phyloP scores from a whole-genome alignment of 2,329 filamentous ascomycete genomes.

The Helicocarpus griseus region DNA sequence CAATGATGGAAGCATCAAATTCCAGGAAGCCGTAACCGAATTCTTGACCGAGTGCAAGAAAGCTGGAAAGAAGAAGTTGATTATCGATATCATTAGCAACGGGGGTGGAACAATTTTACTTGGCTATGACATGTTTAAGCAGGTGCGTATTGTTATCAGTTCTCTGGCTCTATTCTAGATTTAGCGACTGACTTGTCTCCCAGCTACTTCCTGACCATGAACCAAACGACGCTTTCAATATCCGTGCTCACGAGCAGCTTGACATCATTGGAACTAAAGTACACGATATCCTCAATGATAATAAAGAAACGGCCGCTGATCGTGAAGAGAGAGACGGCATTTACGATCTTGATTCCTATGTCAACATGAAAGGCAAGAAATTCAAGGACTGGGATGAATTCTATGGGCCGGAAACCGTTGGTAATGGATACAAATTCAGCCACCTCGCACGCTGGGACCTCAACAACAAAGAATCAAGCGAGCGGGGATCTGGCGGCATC shows the following conservation, averaged over 20 bases:
- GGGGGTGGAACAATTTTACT: constrained; percentile 45
- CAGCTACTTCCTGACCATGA: constrained; percentile 39
- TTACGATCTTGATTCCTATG: constrained; percentile 12
- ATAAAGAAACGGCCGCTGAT: constrained; percentile 7
- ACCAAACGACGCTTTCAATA: constrained; percentile 38
- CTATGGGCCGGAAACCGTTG: constrained; percentile 15
- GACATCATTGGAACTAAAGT: constrained; percentile 27
- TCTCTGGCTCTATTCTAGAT: neutral
- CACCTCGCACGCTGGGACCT: constrained; percentile 18
- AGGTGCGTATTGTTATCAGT: constrained; percentile 17
- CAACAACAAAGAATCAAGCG: constrained; percentile 18
- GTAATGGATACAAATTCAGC: constrained; percentile 30
- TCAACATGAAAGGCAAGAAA: constrained; percentile 21
- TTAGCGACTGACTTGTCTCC: neutral
- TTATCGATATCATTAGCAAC: constrained; percentile 56
- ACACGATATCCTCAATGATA: constrained; percentile 11
- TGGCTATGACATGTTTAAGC: constrained; percentile 43
- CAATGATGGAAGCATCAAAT: constrained; percentile 18
- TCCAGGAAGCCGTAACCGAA: constrained; percentile 29
- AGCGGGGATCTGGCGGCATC: constrained; percentile 13
- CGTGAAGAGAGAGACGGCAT: constrained; percentile 5
- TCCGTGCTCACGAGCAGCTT: constrained; percentile 35
- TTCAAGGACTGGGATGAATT: constrained; percentile 31
- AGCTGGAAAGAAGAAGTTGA: constrained; percentile 48
- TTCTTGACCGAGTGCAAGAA: constrained; percentile 40